Percentiles rank a stretch among this genome's conserved stretches.
Evolutionary conservation across 2,329 filamentous ascomycete genomes (phyloP).

Genomic region (Alternaria dauci): DNA sequence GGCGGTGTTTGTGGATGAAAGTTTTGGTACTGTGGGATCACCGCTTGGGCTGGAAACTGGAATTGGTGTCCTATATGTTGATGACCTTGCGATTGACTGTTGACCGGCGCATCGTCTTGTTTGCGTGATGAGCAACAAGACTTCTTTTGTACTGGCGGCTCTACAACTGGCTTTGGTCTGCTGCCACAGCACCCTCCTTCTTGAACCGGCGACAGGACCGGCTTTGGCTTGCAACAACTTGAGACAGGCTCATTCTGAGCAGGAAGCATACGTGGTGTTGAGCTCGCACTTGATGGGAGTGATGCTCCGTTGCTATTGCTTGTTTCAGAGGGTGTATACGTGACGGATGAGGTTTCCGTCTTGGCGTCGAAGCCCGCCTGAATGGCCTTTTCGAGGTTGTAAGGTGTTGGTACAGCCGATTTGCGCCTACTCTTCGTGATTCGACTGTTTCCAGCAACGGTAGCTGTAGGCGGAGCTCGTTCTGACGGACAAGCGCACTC

Average conservation of each 20-base stretch:
- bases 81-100: conserved; percentile 13
- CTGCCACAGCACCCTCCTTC: conserved; percentile 43
- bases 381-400: conserved; percentile 46
- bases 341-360: conserved; percentile 44
- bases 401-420: conserved; percentile 38
- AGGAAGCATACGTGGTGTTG: conserved; percentile 46
- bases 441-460: conserved; percentile 36
- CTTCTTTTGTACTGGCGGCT: conserved; percentile 27
- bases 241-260: conserved; percentile 38
- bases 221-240: conserved; percentile 46
- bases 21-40: conserved; percentile 30
- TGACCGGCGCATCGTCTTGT: conserved; percentile 16
- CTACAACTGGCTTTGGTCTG: conserved; percentile 32
- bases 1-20: conserved; percentile 26
- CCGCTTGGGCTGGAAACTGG: conserved; percentile 33
- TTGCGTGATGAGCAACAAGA: conserved; percentile 44
- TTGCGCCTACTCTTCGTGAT: conserved; percentile 47
- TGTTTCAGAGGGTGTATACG: conserved; percentile 44
- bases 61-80: conserved; percentile 29
- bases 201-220: conserved; percentile 20
- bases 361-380: conserved; percentile 43
- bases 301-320: conserved; percentile 46
- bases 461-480: conserved; percentile 31
- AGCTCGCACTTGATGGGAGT: conserved; percentile 48
- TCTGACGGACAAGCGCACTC: conserved; percentile 51